Conservation (phyloP, 2,329 filamentous ascomycete genomes). For the Cordyceps cateniannulata region DNA sequence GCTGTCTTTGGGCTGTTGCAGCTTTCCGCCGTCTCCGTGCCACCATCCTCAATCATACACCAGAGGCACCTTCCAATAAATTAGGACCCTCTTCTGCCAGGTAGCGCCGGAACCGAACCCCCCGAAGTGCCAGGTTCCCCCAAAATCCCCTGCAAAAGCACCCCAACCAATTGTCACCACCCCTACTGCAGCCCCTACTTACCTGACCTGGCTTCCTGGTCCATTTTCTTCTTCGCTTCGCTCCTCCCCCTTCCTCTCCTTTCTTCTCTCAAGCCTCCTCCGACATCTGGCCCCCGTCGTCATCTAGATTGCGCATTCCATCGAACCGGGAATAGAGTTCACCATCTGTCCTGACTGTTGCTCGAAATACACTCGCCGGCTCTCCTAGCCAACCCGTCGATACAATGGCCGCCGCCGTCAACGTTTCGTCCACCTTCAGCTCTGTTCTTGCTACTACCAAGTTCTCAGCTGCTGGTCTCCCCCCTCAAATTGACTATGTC, state of each 20-base stretch:
- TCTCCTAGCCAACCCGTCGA: constrained; percentile 1
- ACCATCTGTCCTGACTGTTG: background rate
- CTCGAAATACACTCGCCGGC: background rate
- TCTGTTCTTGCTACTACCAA: constrained; percentile 61
- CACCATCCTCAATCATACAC: too few relatives aligned
- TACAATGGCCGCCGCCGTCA: constrained; percentile 51
- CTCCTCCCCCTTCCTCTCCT: constrained; percentile 1
- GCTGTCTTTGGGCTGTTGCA: background rate
- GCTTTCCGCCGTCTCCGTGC: background rate
- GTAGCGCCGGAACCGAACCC: background rate
- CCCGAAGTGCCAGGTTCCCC: background rate
- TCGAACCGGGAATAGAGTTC: background rate
- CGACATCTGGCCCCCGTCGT: background rate
- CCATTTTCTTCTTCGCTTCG: constrained; percentile 1
- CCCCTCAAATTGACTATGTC: constrained; percentile 49
- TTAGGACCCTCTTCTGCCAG: too few relatives aligned
- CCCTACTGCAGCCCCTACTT: background rate
- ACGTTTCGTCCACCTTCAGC: constrained; percentile 60
- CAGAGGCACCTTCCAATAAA: too few relatives aligned
- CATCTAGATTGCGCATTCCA: background rate
- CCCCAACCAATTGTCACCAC: background rate
- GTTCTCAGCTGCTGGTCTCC: constrained; percentile 41
- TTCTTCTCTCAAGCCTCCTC: background rate
- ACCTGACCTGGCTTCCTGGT: too few relatives aligned
- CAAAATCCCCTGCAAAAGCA: background rate